Evolutionary conservation across 768 basidiomycete genomes (phyloP).

Genomic region (Tylopilus plumbeoviolaceoides): DNA sequence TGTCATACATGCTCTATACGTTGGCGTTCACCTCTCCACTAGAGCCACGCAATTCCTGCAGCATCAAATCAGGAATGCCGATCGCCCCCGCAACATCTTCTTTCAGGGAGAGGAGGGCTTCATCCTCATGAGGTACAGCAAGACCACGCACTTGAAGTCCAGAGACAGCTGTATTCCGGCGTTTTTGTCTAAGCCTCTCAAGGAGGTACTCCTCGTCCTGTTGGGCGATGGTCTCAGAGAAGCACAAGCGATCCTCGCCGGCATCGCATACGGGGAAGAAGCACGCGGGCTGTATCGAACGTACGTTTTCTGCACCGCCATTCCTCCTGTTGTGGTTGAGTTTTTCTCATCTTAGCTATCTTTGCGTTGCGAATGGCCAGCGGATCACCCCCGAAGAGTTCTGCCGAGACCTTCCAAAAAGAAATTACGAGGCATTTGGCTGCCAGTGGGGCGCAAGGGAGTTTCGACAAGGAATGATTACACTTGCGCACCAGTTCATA

Average conservation of each 20-base stretch:
- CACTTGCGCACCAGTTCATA: neutral
- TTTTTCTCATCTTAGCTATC: conserved; percentile 1
- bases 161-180: neutral
- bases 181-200: neutral
- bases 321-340: too few species aligned
- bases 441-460: conserved; percentile 2
- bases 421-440: neutral
- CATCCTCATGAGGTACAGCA: neutral
- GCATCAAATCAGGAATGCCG: conserved; percentile 1
- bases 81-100: neutral
- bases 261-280: neutral
- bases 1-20: neutral
- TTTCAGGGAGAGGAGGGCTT: neutral
- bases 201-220: neutral
- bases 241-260: neutral
- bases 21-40: neutral
- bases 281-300: neutral
- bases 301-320: neutral
- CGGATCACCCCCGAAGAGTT: neutral
- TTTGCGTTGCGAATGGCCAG: neutral
- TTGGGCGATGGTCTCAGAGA: neutral
- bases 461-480: conserved; percentile 6
- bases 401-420: neutral
- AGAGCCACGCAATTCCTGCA: conserved; percentile 3
- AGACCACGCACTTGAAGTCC: neutral